Conservation (phyloP, 768 basidiomycete species). For the Neoboletus brunneissimus region DNA sequence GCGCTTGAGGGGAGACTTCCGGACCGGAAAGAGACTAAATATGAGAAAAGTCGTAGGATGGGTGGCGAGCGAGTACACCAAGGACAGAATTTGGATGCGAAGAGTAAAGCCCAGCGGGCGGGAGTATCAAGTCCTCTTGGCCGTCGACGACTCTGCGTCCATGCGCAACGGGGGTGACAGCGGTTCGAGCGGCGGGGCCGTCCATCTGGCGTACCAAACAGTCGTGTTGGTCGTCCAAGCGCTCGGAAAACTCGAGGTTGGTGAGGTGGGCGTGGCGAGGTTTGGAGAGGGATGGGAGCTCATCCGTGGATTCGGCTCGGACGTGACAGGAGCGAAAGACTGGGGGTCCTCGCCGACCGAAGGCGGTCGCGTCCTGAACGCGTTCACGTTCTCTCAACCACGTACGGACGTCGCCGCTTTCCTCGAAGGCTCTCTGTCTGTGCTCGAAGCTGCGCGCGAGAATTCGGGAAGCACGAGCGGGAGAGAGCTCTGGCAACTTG, state of each 20-base stretch:
- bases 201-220: constrained; percentile 93
- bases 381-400: constrained; percentile 87
- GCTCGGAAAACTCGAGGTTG: constrained; percentile 86
- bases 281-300: constrained; percentile 90
- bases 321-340: constrained; percentile 68
- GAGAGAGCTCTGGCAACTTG: constrained; percentile 92
- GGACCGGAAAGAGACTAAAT: constrained; percentile 94
- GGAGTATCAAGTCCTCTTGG: constrained; percentile 93
- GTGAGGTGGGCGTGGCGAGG: constrained; percentile 88
- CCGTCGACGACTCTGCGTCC: constrained; percentile 93
- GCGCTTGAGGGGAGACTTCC: constrained; percentile 92
- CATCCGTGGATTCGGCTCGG: constrained; percentile 84
- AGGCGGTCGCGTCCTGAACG: constrained; percentile 55
- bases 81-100: constrained; percentile 98
- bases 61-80: constrained; percentile 98
- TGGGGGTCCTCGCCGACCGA: constrained; percentile 29
- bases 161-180: constrained; percentile 49
- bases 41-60: constrained; percentile 99
- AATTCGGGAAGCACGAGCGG: constrained; percentile 54
- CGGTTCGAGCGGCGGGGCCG: constrained; percentile 24
- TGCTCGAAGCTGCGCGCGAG: constrained; percentile 77
- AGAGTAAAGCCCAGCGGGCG: constrained; percentile 90
- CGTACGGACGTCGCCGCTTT: constrained; percentile 84
- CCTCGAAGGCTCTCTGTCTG: constrained; percentile 71
- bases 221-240: constrained; percentile 90